These are phyloP conservation scores for Neurospora sp. DNA, from an alignment of 2,329 filamentous ascomycete genomes.

Conservation along the genomic window DNA sequence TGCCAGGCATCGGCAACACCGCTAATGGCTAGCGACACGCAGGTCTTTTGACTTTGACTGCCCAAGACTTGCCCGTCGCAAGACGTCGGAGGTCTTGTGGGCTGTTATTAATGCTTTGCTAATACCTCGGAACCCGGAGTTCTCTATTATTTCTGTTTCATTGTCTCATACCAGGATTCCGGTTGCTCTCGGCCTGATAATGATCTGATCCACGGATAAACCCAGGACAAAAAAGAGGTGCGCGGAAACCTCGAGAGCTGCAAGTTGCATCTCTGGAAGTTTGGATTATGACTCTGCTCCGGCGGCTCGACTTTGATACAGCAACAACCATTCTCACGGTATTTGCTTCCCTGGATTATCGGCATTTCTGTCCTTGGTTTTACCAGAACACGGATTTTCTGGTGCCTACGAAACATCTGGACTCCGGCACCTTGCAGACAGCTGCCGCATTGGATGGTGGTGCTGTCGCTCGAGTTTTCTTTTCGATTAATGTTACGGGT, in stretches of 20 bases:
- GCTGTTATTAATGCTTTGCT: constrained; percentile 12
- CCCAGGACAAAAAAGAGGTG: constrained; percentile 11
- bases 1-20: constrained; percentile 15
- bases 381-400: constrained; percentile 1
- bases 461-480: constrained; percentile 8
- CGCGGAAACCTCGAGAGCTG: constrained; percentile 13
- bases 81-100: constrained; percentile 7
- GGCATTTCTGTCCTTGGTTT: constrained; percentile 2
- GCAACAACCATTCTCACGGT: neutral
- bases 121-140: constrained; percentile 12
- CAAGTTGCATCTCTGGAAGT: constrained; percentile 17
- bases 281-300: constrained; percentile 9
- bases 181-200: constrained; percentile 11
- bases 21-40: constrained; percentile 9
- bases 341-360: constrained; percentile 3
- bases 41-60: constrained; percentile 6
- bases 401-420: constrained; percentile 1
- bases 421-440: constrained; percentile 5
- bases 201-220: constrained; percentile 13
- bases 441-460: constrained; percentile 3
- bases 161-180: constrained; percentile 9
- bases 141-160: constrained; percentile 9
- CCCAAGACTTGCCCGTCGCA: constrained; percentile 4
- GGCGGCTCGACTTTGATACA: constrained; percentile 6
- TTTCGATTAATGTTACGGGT: constrained; percentile 1